These are phyloP conservation scores for Irpex sp. DNA, from an alignment of 1,284 basidiomycete species.

Conservation along the genomic window DNA sequence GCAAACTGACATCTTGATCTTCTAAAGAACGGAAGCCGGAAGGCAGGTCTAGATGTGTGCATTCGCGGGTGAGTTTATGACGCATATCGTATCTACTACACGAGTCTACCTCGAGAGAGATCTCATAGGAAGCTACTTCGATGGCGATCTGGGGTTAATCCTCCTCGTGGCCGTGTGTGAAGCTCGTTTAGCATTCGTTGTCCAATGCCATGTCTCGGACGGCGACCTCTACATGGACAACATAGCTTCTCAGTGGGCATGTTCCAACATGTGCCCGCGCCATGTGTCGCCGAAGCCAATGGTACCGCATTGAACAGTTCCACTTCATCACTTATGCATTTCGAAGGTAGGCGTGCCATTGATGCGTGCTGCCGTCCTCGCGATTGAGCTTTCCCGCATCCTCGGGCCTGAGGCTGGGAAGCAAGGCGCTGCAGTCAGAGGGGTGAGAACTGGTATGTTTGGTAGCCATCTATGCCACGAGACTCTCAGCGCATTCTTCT, in stretches of 20 bases:
- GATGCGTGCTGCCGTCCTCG: background rate
- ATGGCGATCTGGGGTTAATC: slow-evolving; percentile 9
- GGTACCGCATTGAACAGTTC: background rate
- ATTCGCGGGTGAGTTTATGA: slow-evolving; percentile 1
- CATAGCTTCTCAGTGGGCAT: background rate
- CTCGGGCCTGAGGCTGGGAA: background rate
- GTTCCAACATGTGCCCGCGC: background rate
- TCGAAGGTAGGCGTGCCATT: background rate
- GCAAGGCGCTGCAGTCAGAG: background rate
- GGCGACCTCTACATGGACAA: background rate
- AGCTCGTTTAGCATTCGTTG: slow-evolving; percentile 8
- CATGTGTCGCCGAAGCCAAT: background rate
- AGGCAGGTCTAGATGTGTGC: background rate
- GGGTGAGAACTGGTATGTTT: background rate
- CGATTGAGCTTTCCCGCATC: background rate
- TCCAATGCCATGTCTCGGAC: slow-evolving; percentile 3
- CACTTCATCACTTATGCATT: background rate
- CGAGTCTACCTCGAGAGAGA: background rate
- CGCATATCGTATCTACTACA: background rate
- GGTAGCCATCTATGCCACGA: background rate
- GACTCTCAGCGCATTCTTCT: background rate
- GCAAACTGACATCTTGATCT: slow-evolving; percentile 2
- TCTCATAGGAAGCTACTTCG: slow-evolving; percentile 5
- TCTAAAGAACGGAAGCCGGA: background rate
- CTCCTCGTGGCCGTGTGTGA: slow-evolving; percentile 1